phyloP scores from a whole-genome alignment of 1,139 yeast genomes.

The Petasospora rhodanensis region DNA sequence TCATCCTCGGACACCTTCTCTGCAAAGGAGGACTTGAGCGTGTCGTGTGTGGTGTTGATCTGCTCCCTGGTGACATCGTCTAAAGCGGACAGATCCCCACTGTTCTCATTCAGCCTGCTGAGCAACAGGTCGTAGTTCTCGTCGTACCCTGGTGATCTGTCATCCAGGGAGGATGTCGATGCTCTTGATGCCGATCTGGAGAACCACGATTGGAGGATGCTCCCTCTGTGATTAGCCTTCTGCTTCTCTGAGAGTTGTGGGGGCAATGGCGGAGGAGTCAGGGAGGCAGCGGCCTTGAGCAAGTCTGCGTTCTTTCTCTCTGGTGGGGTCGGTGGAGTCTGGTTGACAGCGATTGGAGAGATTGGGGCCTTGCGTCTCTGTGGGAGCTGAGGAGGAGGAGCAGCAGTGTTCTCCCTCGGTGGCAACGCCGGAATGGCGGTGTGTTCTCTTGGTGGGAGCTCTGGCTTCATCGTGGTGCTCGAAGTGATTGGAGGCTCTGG shows the following conservation, averaged over 20 bases:
- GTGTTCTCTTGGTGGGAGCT: conserved; percentile 19
- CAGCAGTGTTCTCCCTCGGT: conserved; percentile 3
- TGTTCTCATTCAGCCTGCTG: conserved; percentile 35
- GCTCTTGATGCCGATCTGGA: conserved; percentile 3
- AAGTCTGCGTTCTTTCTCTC: conserved; percentile 8
- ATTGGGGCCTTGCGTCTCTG: background rate
- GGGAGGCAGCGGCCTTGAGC: conserved; percentile 10
- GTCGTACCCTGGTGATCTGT: conserved; percentile 20
- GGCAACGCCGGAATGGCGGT: conserved; percentile 3
- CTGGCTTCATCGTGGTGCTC: conserved; percentile 26
- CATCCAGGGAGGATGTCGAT: conserved; percentile 11
- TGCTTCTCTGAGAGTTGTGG: conserved; percentile 24
- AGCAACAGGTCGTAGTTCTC: conserved; percentile 40
- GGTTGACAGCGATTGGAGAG: no score
- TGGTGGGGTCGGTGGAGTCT: conserved; percentile 2
- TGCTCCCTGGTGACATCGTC: conserved; percentile 40
- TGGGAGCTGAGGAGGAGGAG: conserved; percentile 7
- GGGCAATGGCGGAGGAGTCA: conserved; percentile 25
- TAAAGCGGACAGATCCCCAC: conserved; percentile 30
- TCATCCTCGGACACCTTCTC: conserved; percentile 28
- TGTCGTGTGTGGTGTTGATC: conserved; percentile 54
- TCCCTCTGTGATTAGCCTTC: conserved; percentile 18
- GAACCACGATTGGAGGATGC: conserved; percentile 21
- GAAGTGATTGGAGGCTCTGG: background rate
- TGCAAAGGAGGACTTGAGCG: conserved; percentile 39